phyloP scores from a whole-genome alignment of 257 asterid genomes.

The Solanum habrochaites region DNA sequence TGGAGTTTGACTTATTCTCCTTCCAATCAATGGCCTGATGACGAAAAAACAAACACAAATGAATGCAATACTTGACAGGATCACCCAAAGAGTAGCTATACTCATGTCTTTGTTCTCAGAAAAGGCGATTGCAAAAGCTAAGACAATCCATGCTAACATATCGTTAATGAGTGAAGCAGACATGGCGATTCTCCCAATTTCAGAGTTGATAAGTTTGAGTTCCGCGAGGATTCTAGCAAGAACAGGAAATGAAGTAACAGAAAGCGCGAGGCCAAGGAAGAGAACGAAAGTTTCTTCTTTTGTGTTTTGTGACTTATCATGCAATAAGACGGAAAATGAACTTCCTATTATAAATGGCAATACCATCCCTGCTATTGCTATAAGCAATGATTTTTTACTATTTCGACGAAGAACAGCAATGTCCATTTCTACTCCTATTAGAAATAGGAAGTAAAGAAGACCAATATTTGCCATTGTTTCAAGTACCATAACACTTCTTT shows the following conservation, averaged over 20 bases:
- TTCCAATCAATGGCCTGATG: conserved; percentile 37
- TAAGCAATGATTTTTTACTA: conserved; percentile 44
- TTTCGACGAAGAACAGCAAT: conserved; percentile 59
- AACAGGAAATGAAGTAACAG: conserved; percentile 88
- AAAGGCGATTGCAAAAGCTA: conserved; percentile 77
- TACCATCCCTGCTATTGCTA: conserved; percentile 71
- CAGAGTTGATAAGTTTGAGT: conserved; percentile 83
- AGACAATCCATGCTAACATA: conserved; percentile 79
- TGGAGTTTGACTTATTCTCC: conserved; percentile 46
- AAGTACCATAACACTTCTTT: conserved; percentile 89
- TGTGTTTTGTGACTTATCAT: conserved; percentile 26
- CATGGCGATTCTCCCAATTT: conserved; percentile 78
- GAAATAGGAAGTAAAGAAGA: conserved; percentile 78
- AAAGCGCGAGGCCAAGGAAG: conserved; percentile 79
- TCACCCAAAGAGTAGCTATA: conserved; percentile 64
- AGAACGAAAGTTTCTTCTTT: conserved; percentile 67
- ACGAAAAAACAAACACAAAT: conserved; percentile 44
- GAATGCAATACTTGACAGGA: conserved; percentile 49
- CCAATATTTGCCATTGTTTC: conserved; percentile 97
- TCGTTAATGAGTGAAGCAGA: conserved; percentile 83
- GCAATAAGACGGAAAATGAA: conserved; percentile 50
- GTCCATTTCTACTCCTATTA: conserved; percentile 96
- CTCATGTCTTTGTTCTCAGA: conserved; percentile 61
- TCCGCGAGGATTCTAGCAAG: conserved; percentile 88
- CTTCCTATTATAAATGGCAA: conserved; percentile 66